Base-by-base conservation (phyloP, 2,329 filamentous ascomycete species). In the Xylaria digitata region DNA sequence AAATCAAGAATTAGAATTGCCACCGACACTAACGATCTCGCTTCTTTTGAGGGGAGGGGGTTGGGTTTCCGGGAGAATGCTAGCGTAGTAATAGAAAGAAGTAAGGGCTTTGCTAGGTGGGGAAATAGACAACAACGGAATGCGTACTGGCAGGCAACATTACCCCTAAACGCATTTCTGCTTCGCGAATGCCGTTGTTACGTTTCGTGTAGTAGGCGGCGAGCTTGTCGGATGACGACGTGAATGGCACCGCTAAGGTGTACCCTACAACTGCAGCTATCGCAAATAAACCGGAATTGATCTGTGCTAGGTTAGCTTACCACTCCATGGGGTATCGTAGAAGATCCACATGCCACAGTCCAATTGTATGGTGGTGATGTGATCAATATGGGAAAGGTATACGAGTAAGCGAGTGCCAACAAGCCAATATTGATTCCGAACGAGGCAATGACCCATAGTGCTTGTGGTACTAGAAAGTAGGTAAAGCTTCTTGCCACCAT, bases 371-470 rank as follows among this genome's bases (percentile, higher is more conserved):
- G 81, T 2, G 80, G 76, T 21, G 75, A 75, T 3, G 77, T 78
- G 45, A 84, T 83, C 50, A 81, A 75, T 42, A 83, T 73, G 1
- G 82, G 82, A 70, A 83, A 83, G 5, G 81, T 82, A 69, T 80
- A 84, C 61, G 82, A 83, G 74, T 82, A 83, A n/a, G 80, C 78
- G 21, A 84, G 73, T 2, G 80, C 82, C 6, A 81, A 78, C 23
- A 83, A 73, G 9, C 82, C 82, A 69, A 83, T 83, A 69, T 82
- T 83, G 32, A 83, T 78, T 72, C 82, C 82, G 71, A 81, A 84
- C 7, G 78, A 82, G 4, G 79, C 76, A 45, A 83, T 79, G 9
- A 84, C 82, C 82, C 82, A 83, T 46, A 84, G 75, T 0, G 82
- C 80, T 37, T 81, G 81, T 0, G 82, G 82, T 0, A 83, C 80